Conservation (phyloP, 441 rosid species). For the Croton laevigatus region DNA sequence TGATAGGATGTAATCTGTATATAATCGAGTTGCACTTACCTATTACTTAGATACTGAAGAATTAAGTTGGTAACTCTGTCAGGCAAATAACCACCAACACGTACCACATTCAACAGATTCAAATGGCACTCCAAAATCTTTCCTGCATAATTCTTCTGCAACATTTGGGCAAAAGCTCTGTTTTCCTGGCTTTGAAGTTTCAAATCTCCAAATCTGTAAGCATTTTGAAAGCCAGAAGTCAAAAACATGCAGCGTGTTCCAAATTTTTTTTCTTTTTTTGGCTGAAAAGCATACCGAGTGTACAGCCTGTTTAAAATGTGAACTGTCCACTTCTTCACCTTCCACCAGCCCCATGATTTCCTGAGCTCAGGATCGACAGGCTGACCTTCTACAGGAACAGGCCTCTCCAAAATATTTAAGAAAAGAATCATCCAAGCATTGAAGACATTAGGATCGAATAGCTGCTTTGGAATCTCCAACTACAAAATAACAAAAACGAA, state of each 20-base stretch:
- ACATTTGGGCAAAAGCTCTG: slow-evolving; percentile 87
- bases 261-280: slow-evolving; percentile 4
- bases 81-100: slow-evolving; percentile 89
- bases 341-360: slow-evolving; percentile 99
- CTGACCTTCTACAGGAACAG: slow-evolving; percentile 86
- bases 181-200: slow-evolving; percentile 89
- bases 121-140: slow-evolving; percentile 92
- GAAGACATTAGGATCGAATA: slow-evolving; percentile 75
- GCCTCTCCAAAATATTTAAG: slow-evolving; percentile 85
- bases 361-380: slow-evolving; percentile 87
- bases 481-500: slow-evolving; percentile 33
- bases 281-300: slow-evolving; percentile 53
- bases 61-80: slow-evolving; percentile 93
- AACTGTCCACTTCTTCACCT: slow-evolving; percentile 97
- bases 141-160: slow-evolving; percentile 90
- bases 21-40: slow-evolving; percentile 37
- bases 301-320: slow-evolving; percentile 93
- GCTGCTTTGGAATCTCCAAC: slow-evolving; percentile 97
- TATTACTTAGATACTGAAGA: slow-evolving; percentile 94
- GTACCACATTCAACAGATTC: slow-evolving; percentile 71
- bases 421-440: slow-evolving; percentile 97
- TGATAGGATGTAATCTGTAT: not conserved
- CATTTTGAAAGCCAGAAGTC: slow-evolving; percentile 4
- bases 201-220: slow-evolving; percentile 87
- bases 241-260: not conserved